Conservation (phyloP, 1,284 basidiomycete species). For the Sphagnurus paluster region DNA sequence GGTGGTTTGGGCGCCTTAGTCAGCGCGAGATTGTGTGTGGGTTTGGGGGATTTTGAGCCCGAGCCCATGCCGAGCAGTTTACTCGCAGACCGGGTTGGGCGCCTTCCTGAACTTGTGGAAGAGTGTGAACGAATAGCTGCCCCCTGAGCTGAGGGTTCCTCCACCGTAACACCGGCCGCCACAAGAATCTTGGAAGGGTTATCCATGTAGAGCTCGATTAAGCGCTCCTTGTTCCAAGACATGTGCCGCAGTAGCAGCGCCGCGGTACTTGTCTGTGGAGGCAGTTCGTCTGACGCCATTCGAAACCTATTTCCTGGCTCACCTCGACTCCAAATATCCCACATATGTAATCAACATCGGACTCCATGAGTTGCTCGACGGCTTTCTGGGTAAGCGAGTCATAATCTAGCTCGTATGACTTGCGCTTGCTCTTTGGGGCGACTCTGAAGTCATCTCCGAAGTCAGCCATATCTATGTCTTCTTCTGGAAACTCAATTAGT, state of each 20-base stretch:
- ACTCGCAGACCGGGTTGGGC: slow-evolving; percentile 44
- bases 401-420: slow-evolving; percentile 78
- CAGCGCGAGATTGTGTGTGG: slow-evolving; percentile 27
- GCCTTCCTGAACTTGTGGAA: slow-evolving; percentile 25
- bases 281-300: slow-evolving; percentile 3
- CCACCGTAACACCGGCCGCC: slow-evolving; percentile 61
- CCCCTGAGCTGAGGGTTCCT: slow-evolving; percentile 35
- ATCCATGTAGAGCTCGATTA: slow-evolving; percentile 97
- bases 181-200: slow-evolving; percentile 70
- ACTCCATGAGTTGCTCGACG: slow-evolving; percentile 75
- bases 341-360: slow-evolving; percentile 81
- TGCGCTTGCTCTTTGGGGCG: slow-evolving; percentile 54
- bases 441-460: slow-evolving; percentile 64
- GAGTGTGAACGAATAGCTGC: slow-evolving; percentile 33
- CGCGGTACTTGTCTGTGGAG: slow-evolving; percentile 51
- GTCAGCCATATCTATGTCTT: slow-evolving; percentile 67
- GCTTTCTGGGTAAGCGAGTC: slow-evolving; percentile 72
- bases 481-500: slow-evolving; percentile 50
- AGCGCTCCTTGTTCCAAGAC: slow-evolving; percentile 94
- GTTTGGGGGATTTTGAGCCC: slow-evolving; percentile 31
- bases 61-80: slow-evolving; percentile 36
- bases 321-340: slow-evolving; percentile 86
- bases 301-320: slow-evolving; percentile 34
- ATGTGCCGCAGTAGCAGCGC: slow-evolving; percentile 83
- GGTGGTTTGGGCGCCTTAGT: slow-evolving; percentile 31